Base-by-base conservation (phyloP, 495 filamentous ascomycete genomes). In the Daldinia vernicosa region DNA sequence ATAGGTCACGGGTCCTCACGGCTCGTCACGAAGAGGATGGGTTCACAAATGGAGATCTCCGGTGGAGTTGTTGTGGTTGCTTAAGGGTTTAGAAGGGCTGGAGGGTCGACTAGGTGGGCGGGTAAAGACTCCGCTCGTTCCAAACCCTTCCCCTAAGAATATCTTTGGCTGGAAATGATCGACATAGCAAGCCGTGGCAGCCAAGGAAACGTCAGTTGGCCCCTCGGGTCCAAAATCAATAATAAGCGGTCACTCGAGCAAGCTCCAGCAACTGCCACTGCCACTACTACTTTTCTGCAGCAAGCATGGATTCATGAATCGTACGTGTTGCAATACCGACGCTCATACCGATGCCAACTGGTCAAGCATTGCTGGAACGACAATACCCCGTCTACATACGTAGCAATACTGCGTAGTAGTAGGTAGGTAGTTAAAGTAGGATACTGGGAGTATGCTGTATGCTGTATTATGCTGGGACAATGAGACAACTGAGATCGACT, bases 101-200 rank as follows among this genome's bases (percentile, higher is more conserved):
- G 43, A 47, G 43, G 43, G 70, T 69, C 52, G 70, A 73, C 70
- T 69, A 66, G 70, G 65, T 72, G 64, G 70, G 66, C 70, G 70
- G 70, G 70, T 73, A 69, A 73, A 73, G 70, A 68, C 70, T 72
- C 70, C 70, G 70, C 70, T 73, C 43, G 62, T 63, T 69, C 70
- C 30, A 73, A 73, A 69, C 47, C 58, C 56, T 69, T 66, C 70
- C 66, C 30, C 60, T 60, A 60, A 55, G 62, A 50, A 47, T 54
- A 51, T 12, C 22, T 26, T 12, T 65, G 60, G 70, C 3, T 56
- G 66, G 70, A 73, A 69, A 68, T 63, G 70, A 73, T 73, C 70
- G 66, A 69, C 70, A 66, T 35, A 53, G 14, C 19, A 40, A 66
- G 14, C 70, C 39, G 70, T 69, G 56, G 60, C 70, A 62, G 70